These are phyloP conservation scores for Vigna unguiculata DNA, from an alignment of 306 rosid genomes.

Conservation along the genomic window DNA sequence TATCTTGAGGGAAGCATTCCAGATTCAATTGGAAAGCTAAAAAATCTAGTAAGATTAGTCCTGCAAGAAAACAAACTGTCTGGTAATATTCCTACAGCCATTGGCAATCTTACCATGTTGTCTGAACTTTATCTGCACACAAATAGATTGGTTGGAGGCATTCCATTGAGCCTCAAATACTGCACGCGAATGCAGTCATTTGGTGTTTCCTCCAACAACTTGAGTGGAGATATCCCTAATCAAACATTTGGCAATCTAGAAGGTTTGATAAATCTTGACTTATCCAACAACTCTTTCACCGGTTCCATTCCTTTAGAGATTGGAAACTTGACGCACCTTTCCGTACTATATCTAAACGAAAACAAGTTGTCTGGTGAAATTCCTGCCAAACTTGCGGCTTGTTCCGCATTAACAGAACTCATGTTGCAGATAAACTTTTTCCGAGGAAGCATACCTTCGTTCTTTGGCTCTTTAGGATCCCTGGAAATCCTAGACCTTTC, in stretches of 20 bases:
- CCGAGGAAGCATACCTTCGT: slow-evolving; percentile 32
- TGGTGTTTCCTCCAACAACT: background rate
- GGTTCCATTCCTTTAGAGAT: slow-evolving; percentile 42
- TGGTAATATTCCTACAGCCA: slow-evolving; percentile 7
- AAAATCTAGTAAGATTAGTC: too few relatives aligned
- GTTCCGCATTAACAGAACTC: background rate
- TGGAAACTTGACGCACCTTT: slow-evolving; percentile 43
- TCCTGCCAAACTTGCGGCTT: slow-evolving; percentile 35
- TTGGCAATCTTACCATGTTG: slow-evolving; percentile 46
- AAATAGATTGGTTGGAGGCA: slow-evolving; percentile 34
- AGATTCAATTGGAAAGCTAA: too few relatives aligned
- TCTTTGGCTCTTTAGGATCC: slow-evolving; percentile 31
- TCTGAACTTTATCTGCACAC: background rate
- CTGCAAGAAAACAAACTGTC: too few relatives aligned
- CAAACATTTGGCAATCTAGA: slow-evolving; percentile 5
- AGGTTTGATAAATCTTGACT: slow-evolving; percentile 13
- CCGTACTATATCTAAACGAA: background rate
- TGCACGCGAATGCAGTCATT: slow-evolving; percentile 17
- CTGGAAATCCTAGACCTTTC: slow-evolving; percentile 43
- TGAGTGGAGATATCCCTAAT: slow-evolving; percentile 34
- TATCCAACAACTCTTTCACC: slow-evolving; percentile 29
- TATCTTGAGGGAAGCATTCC: too few relatives aligned
- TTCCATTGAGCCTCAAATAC: slow-evolving; percentile 22
- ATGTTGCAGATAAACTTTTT: slow-evolving; percentile 2
- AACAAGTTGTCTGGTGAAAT: slow-evolving; percentile 46